Conservation (phyloP, 371 early-diverging fungal genomes). For the Mucor saturninus region DNA sequence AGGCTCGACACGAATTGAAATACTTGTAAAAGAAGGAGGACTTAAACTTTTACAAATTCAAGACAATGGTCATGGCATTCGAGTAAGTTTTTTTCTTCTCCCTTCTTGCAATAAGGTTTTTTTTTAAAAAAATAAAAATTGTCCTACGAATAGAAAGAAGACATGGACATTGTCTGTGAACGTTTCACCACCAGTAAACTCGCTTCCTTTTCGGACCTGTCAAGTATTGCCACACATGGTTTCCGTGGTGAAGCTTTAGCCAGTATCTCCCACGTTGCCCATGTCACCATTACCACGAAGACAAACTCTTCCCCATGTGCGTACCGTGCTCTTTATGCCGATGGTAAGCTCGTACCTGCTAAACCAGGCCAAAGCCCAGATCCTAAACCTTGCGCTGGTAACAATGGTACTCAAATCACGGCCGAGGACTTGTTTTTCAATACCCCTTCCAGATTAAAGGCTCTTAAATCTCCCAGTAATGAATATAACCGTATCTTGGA, state of each 20-base stretch:
- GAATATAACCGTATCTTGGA: conserved; percentile 90
- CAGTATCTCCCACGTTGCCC: conserved; percentile 93
- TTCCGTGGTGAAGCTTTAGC: conserved; percentile 99
- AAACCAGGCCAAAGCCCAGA: conserved; percentile 73
- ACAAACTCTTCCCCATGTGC: conserved; percentile 83
- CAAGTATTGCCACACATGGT: conserved; percentile 89
- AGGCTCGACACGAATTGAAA: conserved; percentile 81
- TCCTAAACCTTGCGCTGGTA: conserved; percentile 92
- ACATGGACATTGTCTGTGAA: conserved; percentile 88
- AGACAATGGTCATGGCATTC: conserved; percentile 98
- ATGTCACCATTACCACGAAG: conserved; percentile 89
- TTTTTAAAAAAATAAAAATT: not conserved
- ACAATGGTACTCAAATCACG: conserved; percentile 89
- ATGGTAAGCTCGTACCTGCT: conserved; percentile 80
- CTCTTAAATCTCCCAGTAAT: conserved; percentile 81
- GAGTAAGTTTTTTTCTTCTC: conserved; percentile 40
- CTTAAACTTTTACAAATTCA: conserved; percentile 90
- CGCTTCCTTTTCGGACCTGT: conserved; percentile 84
- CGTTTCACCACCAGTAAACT: conserved; percentile 98
- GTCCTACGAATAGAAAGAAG: conserved; percentile 57
- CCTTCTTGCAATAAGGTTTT: not conserved
- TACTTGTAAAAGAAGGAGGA: conserved; percentile 88
- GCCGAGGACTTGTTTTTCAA: conserved; percentile 95
- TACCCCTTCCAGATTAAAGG: conserved; percentile 79
- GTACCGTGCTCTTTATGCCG: conserved; percentile 84